Evolutionary conservation across 1,284 basidiomycete species (phyloP).

Genomic region (Puccinia horiana): DNA sequence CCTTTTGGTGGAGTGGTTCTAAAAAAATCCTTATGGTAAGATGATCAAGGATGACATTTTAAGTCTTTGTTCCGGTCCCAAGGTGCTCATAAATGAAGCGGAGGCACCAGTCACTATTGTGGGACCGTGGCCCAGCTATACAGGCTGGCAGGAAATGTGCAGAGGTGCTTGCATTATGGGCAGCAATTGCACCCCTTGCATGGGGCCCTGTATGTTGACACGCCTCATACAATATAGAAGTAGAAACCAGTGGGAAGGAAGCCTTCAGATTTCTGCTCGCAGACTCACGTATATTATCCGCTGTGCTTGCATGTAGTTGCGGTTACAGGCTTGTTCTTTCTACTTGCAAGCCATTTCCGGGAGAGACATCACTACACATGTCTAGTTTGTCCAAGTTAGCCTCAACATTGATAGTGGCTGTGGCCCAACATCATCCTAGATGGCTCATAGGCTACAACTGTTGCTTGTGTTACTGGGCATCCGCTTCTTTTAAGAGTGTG

Average conservation of each 20-base stretch:
- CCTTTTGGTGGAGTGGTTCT: too few species aligned
- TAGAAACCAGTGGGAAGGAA: not conserved
- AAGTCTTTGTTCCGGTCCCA: not conserved
- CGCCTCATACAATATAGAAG: slow-evolving; percentile 1
- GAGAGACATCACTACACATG: not conserved
- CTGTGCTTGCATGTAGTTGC: not conserved
- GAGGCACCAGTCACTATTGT: not conserved
- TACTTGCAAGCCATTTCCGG: not conserved
- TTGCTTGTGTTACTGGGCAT: not conserved
- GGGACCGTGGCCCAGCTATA: not conserved
- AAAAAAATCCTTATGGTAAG: too few species aligned
- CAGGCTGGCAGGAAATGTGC: not conserved
- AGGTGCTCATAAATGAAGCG: not conserved
- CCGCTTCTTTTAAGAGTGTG: not conserved
- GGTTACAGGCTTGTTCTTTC: not conserved
- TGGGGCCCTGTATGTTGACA: not conserved
- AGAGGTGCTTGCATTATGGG: not conserved
- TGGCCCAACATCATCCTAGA: not conserved
- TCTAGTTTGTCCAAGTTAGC: not conserved
- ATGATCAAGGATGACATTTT: not conserved
- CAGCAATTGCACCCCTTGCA: not conserved
- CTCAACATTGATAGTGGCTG: not conserved
- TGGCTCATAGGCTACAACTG: slow-evolving; percentile 15
- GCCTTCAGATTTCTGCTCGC: not conserved
- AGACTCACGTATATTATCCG: not conserved